Evolutionary conservation across 2,329 filamentous ascomycete genomes (phyloP), one percentile per base, ranked within the genome.

Genomic region (Amauroascus niger): DNA sequence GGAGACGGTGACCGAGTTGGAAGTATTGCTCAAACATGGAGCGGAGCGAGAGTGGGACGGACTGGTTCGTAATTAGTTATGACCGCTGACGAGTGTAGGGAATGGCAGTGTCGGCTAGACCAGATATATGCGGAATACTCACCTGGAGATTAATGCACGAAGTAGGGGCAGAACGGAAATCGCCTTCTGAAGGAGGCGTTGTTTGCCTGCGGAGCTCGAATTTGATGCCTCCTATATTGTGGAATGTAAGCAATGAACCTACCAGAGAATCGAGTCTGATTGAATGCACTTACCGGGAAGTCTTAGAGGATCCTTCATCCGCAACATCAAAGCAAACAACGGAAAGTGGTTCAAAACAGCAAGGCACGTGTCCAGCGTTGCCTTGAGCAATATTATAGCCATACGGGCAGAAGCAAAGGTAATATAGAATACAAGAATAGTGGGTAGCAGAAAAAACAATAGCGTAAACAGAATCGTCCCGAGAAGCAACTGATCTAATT

Each of bases 1-100:
- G 84, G 58, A 98, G 88, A 46, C 93, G 88, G 58, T 87, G 82
- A 26, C 86, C 89, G 63, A 98, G 88, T 68, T 96, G 89, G 65
- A 94, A 95, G 71, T 98, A 98, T 64, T 97, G 90, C 57, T 94
- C 82, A 70, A 98, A 97, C 82, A 97, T 97, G 63, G 87, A 87
- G n/a, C 84, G 80, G 60, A 97, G 87, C 2, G 87, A 83, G 6
- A 98, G 80, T 1, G 93, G 91, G 6, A 95, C 86, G 2, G 91
- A 91, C 84, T 93, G 26, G n/a, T 2, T 49, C 9, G 53, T 35
- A 8, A 7, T 39, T 35, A 35, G 13, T 14, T 35, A 9, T 11
- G n/a, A n/a, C n/a, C n/a, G n/a, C n/a, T n/a, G n/a, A n/a, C n/a
- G n/a, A n/a, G n/a, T n/a, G n/a, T n/a, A n/a, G n/a, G n/a, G n/a